Evolutionary conservation across 1,284 basidiomycete genomes (phyloP).

Genomic region (Cerrena zonata): DNA sequence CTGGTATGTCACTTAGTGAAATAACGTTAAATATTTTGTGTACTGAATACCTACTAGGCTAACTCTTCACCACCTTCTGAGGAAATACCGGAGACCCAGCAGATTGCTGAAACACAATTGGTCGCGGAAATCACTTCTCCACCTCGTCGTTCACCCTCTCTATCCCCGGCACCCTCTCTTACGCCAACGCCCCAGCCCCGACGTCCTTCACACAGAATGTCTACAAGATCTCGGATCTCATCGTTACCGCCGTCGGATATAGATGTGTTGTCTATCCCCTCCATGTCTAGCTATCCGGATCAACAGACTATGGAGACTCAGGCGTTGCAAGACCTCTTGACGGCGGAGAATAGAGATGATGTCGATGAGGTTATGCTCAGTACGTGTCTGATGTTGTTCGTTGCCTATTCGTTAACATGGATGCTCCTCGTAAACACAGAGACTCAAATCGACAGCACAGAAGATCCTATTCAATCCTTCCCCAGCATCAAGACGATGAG

Average conservation of each 20-base stretch:
- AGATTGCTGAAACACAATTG: conserved; percentile 7
- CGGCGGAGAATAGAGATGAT: conserved; percentile 16
- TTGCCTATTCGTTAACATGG: no score
- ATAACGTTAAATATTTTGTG: not conserved
- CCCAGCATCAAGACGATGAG: conserved; percentile 1
- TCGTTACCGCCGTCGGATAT: conserved; percentile 37
- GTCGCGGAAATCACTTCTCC: not conserved
- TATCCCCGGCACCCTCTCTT: conserved; percentile 13
- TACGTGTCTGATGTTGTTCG: conserved; percentile 18
- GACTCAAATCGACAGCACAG: conserved; percentile 38
- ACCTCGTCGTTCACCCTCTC: conserved; percentile 9
- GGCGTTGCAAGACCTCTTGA: conserved; percentile 36
- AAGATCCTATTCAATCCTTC: conserved; percentile 38
- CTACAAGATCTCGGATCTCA: not conserved
- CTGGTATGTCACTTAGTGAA: conserved; percentile 38
- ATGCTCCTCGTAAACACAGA: conserved; percentile 39
- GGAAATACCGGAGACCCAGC: conserved; percentile 19
- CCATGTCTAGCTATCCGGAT: conserved; percentile 5
- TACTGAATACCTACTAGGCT: not conserved
- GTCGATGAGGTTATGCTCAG: conserved; percentile 43
- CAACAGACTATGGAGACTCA: conserved; percentile 33
- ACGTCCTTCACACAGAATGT: not conserved
- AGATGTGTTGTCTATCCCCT: conserved; percentile 10
- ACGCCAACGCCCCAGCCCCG: conserved; percentile 8
- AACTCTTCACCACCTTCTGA: not conserved